Percentiles rank a stretch among this genome's conserved stretches.
Conservation (phyloP, 2,329 filamentous ascomycete genomes). For the Pseudogymnoascus sp. region DNA sequence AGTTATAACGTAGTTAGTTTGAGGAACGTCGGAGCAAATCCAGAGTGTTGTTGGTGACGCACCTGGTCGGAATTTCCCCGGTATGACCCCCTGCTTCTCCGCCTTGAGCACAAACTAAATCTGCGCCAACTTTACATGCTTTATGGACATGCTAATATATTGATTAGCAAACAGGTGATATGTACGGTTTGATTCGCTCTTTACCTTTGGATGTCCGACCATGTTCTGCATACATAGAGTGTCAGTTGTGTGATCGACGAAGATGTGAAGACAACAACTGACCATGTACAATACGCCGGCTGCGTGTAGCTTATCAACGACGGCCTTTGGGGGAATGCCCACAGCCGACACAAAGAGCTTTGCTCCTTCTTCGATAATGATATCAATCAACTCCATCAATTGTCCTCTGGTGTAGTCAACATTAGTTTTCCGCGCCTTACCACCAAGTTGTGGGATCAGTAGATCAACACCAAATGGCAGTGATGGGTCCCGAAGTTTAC, state of each 20-base stretch:
- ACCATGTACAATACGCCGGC: constrained; percentile 90
- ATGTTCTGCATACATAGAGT: constrained; percentile 49
- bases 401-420: constrained; percentile 99
- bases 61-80: constrained; percentile 79
- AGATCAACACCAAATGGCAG: constrained; percentile 93
- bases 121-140: constrained; percentile 81
- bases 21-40: neutral
- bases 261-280: neutral
- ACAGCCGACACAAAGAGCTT: constrained; percentile 96
- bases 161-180: neutral
- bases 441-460: constrained; percentile 87
- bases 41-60: neutral
- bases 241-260: neutral
- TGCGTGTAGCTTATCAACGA: constrained; percentile 85
- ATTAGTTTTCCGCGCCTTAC: constrained; percentile 84
- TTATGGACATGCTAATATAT: constrained; percentile 82
- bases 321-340: constrained; percentile 78
- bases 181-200: neutral
- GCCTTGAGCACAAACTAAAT: constrained; percentile 97
- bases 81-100: constrained; percentile 96
- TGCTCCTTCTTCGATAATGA: constrained; percentile 85
- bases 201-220: constrained; percentile 89
- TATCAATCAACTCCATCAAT: constrained; percentile 79
- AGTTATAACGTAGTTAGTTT: constrained; percentile 30
- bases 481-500: constrained; percentile 74